Base-by-base conservation (phyloP, 177 flowering plant species). In the Vitis hybrid region DNA sequence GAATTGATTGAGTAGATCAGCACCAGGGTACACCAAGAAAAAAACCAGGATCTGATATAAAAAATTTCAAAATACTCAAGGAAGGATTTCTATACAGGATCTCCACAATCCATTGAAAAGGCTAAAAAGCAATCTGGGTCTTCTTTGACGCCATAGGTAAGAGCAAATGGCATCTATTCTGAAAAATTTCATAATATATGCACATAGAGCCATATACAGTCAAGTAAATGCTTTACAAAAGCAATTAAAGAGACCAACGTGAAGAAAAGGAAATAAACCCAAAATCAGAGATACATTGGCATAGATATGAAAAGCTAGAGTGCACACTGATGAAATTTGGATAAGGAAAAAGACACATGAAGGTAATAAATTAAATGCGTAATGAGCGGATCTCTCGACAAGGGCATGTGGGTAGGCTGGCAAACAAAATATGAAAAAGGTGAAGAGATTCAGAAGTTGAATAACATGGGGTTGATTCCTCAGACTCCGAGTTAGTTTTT, bases 351-450 rank as follows among this genome's bases (percentile, higher is more conserved):
- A 65, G 66, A 39, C 52, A 57, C 33, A 69, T 15, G 55, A 50
- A 64, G 19, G 29, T 55, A 50, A 66, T 39, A 59, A 66, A 74
- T 20, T 66, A 71, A 60, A 61, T 57, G 74, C 79, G 74, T 55
- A 49, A 64, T 10, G 67, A 60, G 65, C 72, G 77, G 79, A 79
- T 79, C 80, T 77, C 13, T 29, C 2, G 64, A 68, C 85, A 75
- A 48, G 58, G 62, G 72, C 82, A 77, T 82, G 82, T 82, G 82
- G 72, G 61, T 48, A 58, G 55, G 70, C 31, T 13, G 51, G 74
- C 53, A 45, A 29, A 5, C 45, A 56, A 62, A 31, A 71, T 22
- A 18, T 26, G 29, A 71, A 67, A 64, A 4, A 26, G 20, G 51
- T 7, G 1, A 26, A 64, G 60, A 51, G 50, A 48, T 63, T 63